These are phyloP conservation scores for Thamnidium elegans DNA, from an alignment of 192 early-diverging fungal species.

Conservation along the genomic window DNA sequence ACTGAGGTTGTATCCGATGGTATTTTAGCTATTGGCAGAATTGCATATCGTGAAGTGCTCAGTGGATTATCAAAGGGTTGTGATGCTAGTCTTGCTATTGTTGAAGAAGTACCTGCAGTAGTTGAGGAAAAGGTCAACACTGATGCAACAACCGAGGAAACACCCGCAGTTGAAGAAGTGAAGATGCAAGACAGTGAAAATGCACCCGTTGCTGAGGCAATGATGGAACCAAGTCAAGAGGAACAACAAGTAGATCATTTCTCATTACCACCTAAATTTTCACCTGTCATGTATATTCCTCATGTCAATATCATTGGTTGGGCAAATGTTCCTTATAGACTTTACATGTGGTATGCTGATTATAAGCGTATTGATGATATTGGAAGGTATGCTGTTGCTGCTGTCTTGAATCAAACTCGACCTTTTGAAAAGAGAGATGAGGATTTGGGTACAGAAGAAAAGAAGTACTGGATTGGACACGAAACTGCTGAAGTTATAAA, in stretches of 20 bases:
- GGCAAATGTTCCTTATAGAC: slow-evolving; percentile 40
- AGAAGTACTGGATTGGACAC: slow-evolving; percentile 32
- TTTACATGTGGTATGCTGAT: slow-evolving; percentile 39
- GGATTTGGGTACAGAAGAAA: slow-evolving; percentile 32
- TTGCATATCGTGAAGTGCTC: slow-evolving; percentile 38
- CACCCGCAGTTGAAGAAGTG: slow-evolving; percentile 8
- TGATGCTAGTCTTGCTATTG: slow-evolving; percentile 18
- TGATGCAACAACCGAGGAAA: slow-evolving; percentile 14
- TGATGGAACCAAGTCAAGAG: slow-evolving; percentile 10
- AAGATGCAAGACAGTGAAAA: slow-evolving; percentile 4
- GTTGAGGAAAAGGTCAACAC: neutral
- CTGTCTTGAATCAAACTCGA: slow-evolving; percentile 32
- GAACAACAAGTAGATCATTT: slow-evolving; percentile 22
- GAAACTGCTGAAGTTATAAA: slow-evolving; percentile 25
- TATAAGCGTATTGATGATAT: slow-evolving; percentile 38
- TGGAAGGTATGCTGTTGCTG: slow-evolving; percentile 35
- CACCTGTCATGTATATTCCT: slow-evolving; percentile 39
- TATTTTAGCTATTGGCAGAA: slow-evolving; percentile 39
- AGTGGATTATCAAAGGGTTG: slow-evolving; percentile 39
- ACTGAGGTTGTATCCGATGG: slow-evolving; percentile 21
- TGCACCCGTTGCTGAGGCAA: neutral
- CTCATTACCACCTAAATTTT: slow-evolving; percentile 30
- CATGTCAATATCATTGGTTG: slow-evolving; percentile 46
- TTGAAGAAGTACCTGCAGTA: slow-evolving; percentile 13
- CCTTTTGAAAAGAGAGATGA: slow-evolving; percentile 26